Evolutionary conservation across 495 filamentous ascomycete genomes (phyloP).

Genomic region (Darksidea phi): DNA sequence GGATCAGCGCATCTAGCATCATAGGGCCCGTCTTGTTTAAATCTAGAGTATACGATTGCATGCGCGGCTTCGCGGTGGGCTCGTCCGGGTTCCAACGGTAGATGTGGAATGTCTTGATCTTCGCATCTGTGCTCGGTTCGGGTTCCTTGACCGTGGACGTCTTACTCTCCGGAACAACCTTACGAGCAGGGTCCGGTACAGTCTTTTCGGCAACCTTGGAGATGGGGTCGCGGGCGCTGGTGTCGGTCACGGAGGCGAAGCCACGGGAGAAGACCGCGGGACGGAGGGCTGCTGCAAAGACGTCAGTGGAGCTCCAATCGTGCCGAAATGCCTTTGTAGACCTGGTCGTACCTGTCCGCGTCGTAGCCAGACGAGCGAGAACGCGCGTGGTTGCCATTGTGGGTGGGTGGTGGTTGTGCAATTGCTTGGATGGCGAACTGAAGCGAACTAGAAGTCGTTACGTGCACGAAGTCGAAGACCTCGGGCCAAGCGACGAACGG

Average conservation of each 20-base stretch:
- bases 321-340: background rate
- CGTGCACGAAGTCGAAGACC: no score
- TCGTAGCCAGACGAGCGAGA: conserved; percentile 30
- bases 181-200: conserved; percentile 19
- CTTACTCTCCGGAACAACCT: conserved; percentile 48
- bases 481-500: no score
- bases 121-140: conserved; percentile 53
- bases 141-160: conserved; percentile 59
- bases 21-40: conserved; percentile 98
- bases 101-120: conserved; percentile 94
- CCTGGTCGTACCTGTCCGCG: conserved; percentile 25
- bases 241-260: conserved; percentile 33
- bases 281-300: conserved; percentile 30
- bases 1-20: conserved; percentile 92
- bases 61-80: conserved; percentile 84
- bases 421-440: conserved; percentile 8
- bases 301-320: conserved; percentile 15
- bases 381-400: conserved; percentile 34
- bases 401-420: conserved; percentile 5
- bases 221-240: conserved; percentile 24
- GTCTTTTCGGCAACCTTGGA: conserved; percentile 18
- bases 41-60: conserved; percentile 92
- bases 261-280: conserved; percentile 31
- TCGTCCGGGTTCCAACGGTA: conserved; percentile 98
- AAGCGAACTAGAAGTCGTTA: conserved; percentile 7